A percentile compares a stretch with the other conserved stretches of the same genome.
These are phyloP conservation scores for Brassica rapa DNA, from an alignment of 345 rosid species.

Conservation along the genomic window DNA sequence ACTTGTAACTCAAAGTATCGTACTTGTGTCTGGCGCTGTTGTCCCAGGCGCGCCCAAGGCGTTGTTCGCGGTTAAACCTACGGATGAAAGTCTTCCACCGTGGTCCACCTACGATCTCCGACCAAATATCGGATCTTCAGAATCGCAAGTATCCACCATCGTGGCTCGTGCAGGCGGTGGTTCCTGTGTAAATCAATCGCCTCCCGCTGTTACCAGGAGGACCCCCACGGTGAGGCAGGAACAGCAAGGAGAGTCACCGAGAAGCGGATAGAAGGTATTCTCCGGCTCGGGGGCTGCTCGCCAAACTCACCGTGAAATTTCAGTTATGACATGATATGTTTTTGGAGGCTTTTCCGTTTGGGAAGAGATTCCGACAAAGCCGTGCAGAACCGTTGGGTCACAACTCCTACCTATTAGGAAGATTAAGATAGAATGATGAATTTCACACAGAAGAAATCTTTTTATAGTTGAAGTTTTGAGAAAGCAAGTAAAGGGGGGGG, in stretches of 20 bases:
- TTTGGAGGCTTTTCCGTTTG: too few relatives aligned
- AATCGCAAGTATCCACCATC: constrained; percentile 59
- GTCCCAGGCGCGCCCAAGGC: constrained; percentile 20
- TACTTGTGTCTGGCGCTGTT: constrained; percentile 16
- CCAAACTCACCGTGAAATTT: not conserved
- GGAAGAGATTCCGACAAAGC: too few relatives aligned
- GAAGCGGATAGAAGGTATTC: constrained; percentile 30
- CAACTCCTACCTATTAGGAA: too few relatives aligned
- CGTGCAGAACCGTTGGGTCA: too few relatives aligned
- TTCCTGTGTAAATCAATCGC: constrained; percentile 32
- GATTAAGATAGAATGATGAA: too few relatives aligned
- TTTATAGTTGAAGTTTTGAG: too few relatives aligned
- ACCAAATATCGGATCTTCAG: constrained; percentile 76
- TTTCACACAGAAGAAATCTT: too few relatives aligned
- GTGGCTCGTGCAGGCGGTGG: not conserved
- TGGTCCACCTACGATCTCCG: constrained; percentile 85
- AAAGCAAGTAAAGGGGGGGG: too few relatives aligned
- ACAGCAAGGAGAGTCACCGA: constrained; percentile 42
- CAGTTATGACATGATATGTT: too few relatives aligned
- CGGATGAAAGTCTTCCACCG: constrained; percentile 90
- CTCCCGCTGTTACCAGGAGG: constrained; percentile 56
- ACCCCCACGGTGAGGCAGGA: constrained; percentile 46
- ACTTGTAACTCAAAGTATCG: constrained; percentile 60
- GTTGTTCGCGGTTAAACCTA: constrained; percentile 60
- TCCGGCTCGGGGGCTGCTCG: constrained; percentile 23